Percentiles rank a stretch among this genome's conserved stretches.
Evolutionary conservation across 148 eudicot genomes (phyloP).

Genomic region (Rhododendron mucronatum): DNA sequence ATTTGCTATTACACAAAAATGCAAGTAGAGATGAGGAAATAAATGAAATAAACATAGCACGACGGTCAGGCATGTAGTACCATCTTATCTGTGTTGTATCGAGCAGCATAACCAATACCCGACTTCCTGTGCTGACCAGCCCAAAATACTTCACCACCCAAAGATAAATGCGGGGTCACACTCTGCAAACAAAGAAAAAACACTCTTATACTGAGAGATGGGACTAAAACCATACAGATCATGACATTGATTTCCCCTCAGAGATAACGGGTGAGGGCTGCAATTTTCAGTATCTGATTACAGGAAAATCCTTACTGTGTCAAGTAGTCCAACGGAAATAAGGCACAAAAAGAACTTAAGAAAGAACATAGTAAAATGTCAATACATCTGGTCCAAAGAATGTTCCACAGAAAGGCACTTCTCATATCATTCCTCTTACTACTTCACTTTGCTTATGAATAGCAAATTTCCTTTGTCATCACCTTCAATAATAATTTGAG

Average conservation of each 20-base stretch:
- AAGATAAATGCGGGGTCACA: conserved; percentile 69
- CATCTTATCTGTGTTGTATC: conserved; percentile 80
- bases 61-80: conserved; percentile 28
- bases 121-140: conserved; percentile 92
- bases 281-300: not conserved
- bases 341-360: not conserved
- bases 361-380: not conserved
- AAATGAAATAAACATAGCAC: not conserved
- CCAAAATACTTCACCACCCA: conserved; percentile 98
- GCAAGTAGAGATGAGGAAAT: not conserved
- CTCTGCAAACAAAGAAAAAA: conserved; percentile 48
- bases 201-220: not conserved
- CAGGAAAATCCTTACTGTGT: not conserved
- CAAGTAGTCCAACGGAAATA: not conserved
- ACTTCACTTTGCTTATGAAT: not conserved
- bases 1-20: not conserved
- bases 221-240: not conserved
- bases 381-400: not conserved
- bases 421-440: not conserved
- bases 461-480: not conserved
- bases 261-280: not conserved
- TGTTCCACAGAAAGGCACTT: not conserved
- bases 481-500: not conserved
- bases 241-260: not conserved
- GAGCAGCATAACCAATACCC: conserved; percentile 88